These are phyloP conservation scores for Pisolithus orientalis DNA, from an alignment of 768 basidiomycete species.

Conservation along the genomic window DNA sequence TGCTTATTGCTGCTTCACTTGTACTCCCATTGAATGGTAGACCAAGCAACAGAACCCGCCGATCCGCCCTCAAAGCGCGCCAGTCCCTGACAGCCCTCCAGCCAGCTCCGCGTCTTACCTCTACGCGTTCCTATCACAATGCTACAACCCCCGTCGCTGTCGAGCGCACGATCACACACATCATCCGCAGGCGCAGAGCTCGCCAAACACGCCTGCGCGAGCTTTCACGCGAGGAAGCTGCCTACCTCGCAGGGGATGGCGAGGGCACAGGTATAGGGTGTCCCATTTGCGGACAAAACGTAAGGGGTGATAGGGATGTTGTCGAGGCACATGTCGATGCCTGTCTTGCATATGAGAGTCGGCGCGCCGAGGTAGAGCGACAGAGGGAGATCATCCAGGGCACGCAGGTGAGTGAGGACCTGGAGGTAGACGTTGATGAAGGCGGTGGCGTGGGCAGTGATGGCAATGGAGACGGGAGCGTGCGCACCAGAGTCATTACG, in stretches of 20 bases:
- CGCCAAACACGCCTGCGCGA: slow-evolving; percentile 64
- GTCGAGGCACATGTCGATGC: slow-evolving; percentile 78
- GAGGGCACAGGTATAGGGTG: slow-evolving; percentile 48
- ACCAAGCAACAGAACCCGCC: slow-evolving; percentile 21
- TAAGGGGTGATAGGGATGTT: slow-evolving; percentile 66
- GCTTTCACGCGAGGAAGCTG: slow-evolving; percentile 55
- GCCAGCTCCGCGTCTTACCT: slow-evolving; percentile 18
- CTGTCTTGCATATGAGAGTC: slow-evolving; percentile 56
- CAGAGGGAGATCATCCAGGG: slow-evolving; percentile 23
- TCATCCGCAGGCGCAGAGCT: slow-evolving; percentile 65
- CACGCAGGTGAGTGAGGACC: slow-evolving; percentile 25
- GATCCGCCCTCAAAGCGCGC: slow-evolving; percentile 41
- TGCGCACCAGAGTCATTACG: slow-evolving; percentile 32
- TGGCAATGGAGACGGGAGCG: slow-evolving; percentile 36
- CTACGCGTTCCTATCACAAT: slow-evolving; percentile 10
- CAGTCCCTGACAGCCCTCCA: slow-evolving; percentile 28
- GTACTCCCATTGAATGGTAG: slow-evolving; percentile 27
- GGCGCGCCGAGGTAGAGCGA: slow-evolving; percentile 31
- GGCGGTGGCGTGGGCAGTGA: slow-evolving; percentile 33
- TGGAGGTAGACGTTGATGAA: slow-evolving; percentile 27
- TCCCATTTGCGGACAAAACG: slow-evolving; percentile 56
- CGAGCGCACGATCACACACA: slow-evolving; percentile 50
- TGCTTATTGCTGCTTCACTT: slow-evolving; percentile 29
- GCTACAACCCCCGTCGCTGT: slow-evolving; percentile 29
- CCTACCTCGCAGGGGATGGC: slow-evolving; percentile 18